Conservation (phyloP, 768 basidiomycete species). For the Pleurotus tuoliensis region DNA sequence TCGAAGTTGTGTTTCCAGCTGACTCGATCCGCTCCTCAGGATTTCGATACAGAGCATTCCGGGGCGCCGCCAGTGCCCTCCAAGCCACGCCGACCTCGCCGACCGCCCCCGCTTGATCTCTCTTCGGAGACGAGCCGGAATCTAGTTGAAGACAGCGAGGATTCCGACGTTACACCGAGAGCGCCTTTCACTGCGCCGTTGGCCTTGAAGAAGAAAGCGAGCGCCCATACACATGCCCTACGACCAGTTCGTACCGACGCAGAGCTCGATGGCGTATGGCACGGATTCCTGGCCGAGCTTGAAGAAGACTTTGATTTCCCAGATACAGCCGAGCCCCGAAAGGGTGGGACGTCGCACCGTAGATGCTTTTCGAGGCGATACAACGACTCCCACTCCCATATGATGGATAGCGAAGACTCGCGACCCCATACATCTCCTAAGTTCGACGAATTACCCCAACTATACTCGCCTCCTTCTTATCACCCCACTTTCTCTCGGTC, state of each 20-base stretch:
- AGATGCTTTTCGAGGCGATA: conserved; percentile 2
- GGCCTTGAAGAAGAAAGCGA: neutral
- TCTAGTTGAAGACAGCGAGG: neutral
- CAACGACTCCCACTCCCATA: neutral
- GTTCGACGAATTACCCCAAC: neutral
- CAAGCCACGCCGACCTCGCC: neutral
- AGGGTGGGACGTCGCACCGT: neutral
- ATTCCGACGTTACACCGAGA: conserved; percentile 1
- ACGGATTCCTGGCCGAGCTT: conserved; percentile 22
- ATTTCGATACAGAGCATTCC: too few species aligned
- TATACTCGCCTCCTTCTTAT: neutral
- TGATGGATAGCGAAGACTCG: neutral
- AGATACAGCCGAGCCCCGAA: neutral
- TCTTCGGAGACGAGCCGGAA: neutral
- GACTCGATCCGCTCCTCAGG: neutral
- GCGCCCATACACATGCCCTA: neutral
- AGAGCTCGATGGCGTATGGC: conserved; percentile 26
- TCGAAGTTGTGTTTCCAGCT: neutral
- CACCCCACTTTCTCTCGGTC: neutral
- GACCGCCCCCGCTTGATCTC: neutral
- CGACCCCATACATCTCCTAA: conserved; percentile 4
- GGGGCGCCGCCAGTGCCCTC: neutral
- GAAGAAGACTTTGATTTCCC: conserved; percentile 13
- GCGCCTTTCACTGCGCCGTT: conserved; percentile 1
- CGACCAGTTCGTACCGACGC: conserved; percentile 4